phyloP scores from a whole-genome alignment of 2,329 filamentous ascomycete species.

The Exophiala phaeomuriformis region DNA sequence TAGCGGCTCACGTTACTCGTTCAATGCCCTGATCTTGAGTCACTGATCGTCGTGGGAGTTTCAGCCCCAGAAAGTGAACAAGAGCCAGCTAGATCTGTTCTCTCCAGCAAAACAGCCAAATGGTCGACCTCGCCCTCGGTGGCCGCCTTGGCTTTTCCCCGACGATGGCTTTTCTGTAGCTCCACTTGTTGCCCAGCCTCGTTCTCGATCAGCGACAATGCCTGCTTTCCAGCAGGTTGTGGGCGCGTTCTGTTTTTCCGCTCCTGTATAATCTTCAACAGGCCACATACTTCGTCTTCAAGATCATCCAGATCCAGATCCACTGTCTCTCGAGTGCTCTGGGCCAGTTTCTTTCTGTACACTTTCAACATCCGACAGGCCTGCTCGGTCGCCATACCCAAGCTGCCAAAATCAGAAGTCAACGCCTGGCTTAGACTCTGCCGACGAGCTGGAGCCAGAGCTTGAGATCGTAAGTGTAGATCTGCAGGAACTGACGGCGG shows the following conservation, averaged over 20 bases:
- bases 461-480: slow-evolving; percentile 37
- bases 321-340: slow-evolving; percentile 36
- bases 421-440: slow-evolving; percentile 26
- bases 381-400: slow-evolving; percentile 50
- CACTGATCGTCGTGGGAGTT: no score
- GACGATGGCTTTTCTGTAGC: neutral
- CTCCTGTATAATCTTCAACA: slow-evolving; percentile 40
- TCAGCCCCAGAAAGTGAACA: no score
- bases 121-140: slow-evolving; percentile 18
- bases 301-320: slow-evolving; percentile 47
- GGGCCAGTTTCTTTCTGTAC: slow-evolving; percentile 50
- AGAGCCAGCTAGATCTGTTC: neutral
- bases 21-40: neutral
- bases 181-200: neutral
- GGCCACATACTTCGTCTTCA: slow-evolving; percentile 50
- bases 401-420: slow-evolving; percentile 38
- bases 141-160: slow-evolving; percentile 7
- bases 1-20: no score
- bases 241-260: slow-evolving; percentile 15
- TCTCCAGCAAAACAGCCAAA: slow-evolving; percentile 16
- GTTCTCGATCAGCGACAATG: no score
- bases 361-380: slow-evolving; percentile 51
- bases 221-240: no score
- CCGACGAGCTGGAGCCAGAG: slow-evolving; percentile 32
- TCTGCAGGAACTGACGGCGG: slow-evolving; percentile 39